Base-by-base conservation (phyloP, 1,284 basidiomycete species). In the Cryptococcus sp. region DNA sequence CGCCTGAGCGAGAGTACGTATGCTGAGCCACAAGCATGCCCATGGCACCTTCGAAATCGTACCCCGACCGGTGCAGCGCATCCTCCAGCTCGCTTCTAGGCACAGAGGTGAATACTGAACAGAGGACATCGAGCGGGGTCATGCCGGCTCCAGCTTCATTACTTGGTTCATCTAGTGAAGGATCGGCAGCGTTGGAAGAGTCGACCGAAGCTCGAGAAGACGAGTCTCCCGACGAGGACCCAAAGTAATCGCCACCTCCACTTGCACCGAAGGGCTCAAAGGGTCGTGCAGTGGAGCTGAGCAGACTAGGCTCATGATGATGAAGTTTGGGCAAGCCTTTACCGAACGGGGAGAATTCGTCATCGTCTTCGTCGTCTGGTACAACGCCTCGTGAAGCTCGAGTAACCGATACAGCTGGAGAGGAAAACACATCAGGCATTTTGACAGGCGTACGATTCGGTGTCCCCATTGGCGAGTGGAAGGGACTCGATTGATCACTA, bases 81-180 rank as follows among this genome's bases (percentile, higher is more conserved):
- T 96, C 93, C 76, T 98, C 95, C 3, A 98, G 83, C 71, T 97
- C 93, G 6, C 88, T 88, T 3, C 91, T 87, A 0, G 93, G 89
- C 5, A 96, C 83, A 1, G 89, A 87, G 3, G 90, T 87, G 40
- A 98, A 97, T 39, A 99, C 91, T 38, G 91, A 93, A 68, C 86
- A 88, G 20, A 99, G 86, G 41, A 98, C 92, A 70, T 98, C 95
- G 66, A 99, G 89, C 0, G 95, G 95, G 1, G 94, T 95, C 90
- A 98, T 95, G 38, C 91, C 91, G 66, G 90, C 87, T 0, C 70
- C 64, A 3, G 67, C 65, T 29, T 68, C 63, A 29, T 55, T 62
- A 19, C 57, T 54, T 3, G 65, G 52, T 17, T 68, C 70, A 2
- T 69, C 75, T 13, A 56, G 57, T n/a, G 55, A 56, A 16, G 48